Base-by-base conservation (phyloP, 768 basidiomycete species). In the Tremella fuciformis region DNA sequence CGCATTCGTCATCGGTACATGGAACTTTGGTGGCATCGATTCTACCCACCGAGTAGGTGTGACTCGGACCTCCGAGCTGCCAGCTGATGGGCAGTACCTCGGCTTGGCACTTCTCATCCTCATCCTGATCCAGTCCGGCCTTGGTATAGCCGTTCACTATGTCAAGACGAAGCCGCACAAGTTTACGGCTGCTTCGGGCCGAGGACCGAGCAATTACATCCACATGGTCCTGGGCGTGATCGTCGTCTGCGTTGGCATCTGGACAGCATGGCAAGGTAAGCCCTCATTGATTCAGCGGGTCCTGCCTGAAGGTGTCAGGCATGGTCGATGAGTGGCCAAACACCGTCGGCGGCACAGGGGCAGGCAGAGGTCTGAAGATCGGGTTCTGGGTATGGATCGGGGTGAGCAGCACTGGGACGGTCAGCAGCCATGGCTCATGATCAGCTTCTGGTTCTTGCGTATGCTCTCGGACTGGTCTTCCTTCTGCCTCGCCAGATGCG, bases 211-310 rank as follows among this genome's bases (percentile, higher is more conserved):
- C 3, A 85, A 86, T 67, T 85, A 84, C 68, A 26, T 81, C 24
- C 85, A 86, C 64, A 84, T 83, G 13, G 57, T 83, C 13, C 55
- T 85, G 0, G 85, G 85, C 0, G 65, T 85, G 26, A 48, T 78
- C 9, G 80, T 83, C 50, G 80, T 86, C 53, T 81, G 67, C 7
- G 73, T 84, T 9, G 78, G 82, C 15, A 71, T 58, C 48, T 63
- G 44, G 22, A 63, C 65, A 3, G 67, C 59, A 0, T 74, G 63
- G 62, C 44, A 58, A 13, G 71, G 71, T 65, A 44, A 64, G 22
- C 75, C 82, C 46, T 83, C 80, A 60, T 82, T 84, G n/a, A 46
- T 6, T 46, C 42, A 22, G n/a, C 42, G n/a, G n/a, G 6, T 4
- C 6, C 42, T 6, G 42, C 16, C 22, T 18, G n/a, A 46, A 46